Evolutionary conservation across 2,329 filamentous ascomycete species (phyloP).

Genomic region (Epichloe uncinata): DNA sequence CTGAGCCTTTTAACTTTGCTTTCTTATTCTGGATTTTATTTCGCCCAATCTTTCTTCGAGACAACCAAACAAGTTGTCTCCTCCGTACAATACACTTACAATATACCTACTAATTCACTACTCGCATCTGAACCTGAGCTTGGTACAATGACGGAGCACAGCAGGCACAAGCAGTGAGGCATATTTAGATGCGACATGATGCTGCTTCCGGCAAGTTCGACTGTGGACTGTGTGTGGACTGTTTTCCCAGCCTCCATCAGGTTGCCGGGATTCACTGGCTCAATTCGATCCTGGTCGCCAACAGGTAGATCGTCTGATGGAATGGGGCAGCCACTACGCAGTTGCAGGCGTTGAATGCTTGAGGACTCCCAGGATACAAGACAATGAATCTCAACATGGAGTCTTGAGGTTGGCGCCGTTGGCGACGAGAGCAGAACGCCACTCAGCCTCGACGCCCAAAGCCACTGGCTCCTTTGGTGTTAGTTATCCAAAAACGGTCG

Average conservation of each 20-base stretch:
- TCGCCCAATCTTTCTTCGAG: background rate
- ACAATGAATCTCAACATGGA: background rate
- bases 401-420: background rate
- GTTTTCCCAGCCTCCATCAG: background rate
- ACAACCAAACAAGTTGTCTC: background rate
- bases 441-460: background rate
- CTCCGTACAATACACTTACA: background rate
- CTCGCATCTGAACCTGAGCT: no score
- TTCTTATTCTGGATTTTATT: background rate
- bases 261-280: background rate
- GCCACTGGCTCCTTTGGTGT: background rate
- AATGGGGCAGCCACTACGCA: background rate
- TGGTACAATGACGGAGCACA: background rate
- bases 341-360: background rate
- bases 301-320: background rate
- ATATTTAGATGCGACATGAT: background rate
- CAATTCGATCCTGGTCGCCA: background rate
- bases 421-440: no score
- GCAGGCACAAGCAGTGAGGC: slow-evolving; percentile 1
- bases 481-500: background rate
- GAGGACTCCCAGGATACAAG: background rate
- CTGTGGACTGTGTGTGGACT: background rate
- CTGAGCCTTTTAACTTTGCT: background rate
- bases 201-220: background rate
- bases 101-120: no score